Base-by-base conservation (phyloP, 495 filamentous ascomycete species). In the Copromyces sp. region DNA sequence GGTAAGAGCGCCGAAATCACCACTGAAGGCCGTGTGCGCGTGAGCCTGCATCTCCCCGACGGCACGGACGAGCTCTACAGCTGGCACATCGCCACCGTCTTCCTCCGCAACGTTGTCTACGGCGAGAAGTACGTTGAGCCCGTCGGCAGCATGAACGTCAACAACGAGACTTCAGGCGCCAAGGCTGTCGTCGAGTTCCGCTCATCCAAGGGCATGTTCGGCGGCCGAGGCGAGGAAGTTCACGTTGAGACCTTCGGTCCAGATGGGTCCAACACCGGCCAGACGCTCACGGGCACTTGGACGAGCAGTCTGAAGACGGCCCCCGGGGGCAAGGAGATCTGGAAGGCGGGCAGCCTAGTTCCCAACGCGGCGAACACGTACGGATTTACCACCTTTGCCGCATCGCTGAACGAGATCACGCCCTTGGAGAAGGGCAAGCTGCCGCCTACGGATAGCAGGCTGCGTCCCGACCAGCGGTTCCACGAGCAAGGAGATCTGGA, bases 101-200 rank as follows among this genome's bases (percentile, higher is more conserved):
- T 97, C 81, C 85, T 99, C 71, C 90, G 95, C 65, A 99, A 99
- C 77, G 93, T 99, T 73, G 95, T 99, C 75, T 94, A 95, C 70
- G 95, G 95, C 37, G 95, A 99, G 83, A 98, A 98, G 82, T 99
- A 98, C 78, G 91, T 98, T 39, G 95, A 99, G 82, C 95, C 95
- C 1, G 93, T 97, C 11, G 94, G 94, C 20, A 91, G 87, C 70
- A 92, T 98, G 89, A 87, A 89, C 20, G 88, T 99, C 35, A 81
- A 85, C 68, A 92, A 94, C 79, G 96, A 99, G 74, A 88, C 87
- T 9, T 92, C 90, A 0, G 93, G 95, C 8, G 88, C 90, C 73
- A 93, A 92, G 79, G 90, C 93, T 8, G 86, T 90, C 32, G 88
- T 92, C 39, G 92, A 93, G 74, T 99, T 99, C 83, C 95, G 96